Conservation (phyloP, 2,329 filamentous ascomycete genomes). For the Colletotrichum tropicicola region DNA sequence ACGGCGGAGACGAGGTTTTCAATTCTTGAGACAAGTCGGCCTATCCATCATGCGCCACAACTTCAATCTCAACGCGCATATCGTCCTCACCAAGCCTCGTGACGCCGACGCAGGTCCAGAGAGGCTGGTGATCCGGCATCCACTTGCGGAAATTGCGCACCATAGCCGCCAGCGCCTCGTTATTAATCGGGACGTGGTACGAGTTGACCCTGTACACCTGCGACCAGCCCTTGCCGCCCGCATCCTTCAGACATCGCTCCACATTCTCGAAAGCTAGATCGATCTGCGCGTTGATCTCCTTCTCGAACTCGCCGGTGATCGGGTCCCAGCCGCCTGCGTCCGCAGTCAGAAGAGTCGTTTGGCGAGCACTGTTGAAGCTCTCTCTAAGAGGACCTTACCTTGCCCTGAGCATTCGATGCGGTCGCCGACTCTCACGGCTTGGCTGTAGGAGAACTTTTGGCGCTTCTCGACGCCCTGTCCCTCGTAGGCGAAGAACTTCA, state of each 20-base stretch:
- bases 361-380: background rate
- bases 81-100: constrained; percentile 52
- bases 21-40: too few species aligned
- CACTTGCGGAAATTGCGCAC: constrained; percentile 57
- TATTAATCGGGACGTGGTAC: constrained; percentile 52
- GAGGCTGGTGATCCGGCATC: constrained; percentile 60
- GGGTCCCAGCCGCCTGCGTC: constrained; percentile 43
- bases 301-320: constrained; percentile 35
- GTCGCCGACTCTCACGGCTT: constrained; percentile 58
- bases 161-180: constrained; percentile 51
- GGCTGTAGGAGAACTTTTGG: constrained; percentile 49
- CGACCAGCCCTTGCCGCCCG: constrained; percentile 63
- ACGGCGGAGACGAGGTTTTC: too few species aligned
- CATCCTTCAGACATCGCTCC: constrained; percentile 56
- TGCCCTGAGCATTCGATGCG: constrained; percentile 56
- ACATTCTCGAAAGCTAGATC: constrained; percentile 66
- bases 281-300: constrained; percentile 54
- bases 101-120: constrained; percentile 65
- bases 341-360: background rate
- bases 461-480: constrained; percentile 39
- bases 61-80: constrained; percentile 70
- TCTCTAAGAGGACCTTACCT: constrained; percentile 40
- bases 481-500: constrained; percentile 43
- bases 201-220: constrained; percentile 60
- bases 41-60: constrained; percentile 58